Conservation (phyloP, 805 yeast genomes). For the Suhomyces sp. region DNA sequence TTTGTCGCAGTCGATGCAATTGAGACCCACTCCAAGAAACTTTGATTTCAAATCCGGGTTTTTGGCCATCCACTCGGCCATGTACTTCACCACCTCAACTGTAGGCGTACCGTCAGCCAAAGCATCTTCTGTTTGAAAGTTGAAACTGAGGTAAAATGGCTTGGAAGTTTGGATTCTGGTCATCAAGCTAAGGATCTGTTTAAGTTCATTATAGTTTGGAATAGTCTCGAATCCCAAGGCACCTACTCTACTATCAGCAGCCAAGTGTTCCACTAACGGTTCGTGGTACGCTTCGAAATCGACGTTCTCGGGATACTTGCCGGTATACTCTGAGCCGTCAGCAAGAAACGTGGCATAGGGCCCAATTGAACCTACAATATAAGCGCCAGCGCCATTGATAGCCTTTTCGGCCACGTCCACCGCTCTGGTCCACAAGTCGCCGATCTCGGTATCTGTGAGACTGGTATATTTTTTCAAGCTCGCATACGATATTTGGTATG, state of each 20-base stretch:
- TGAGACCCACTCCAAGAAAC: slow-evolving; percentile 59
- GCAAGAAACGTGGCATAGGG: slow-evolving; percentile 73
- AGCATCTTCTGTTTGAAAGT: slow-evolving; percentile 20
- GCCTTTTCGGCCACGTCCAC: slow-evolving; percentile 23
- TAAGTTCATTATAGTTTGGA: slow-evolving; percentile 58
- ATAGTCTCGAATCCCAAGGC: slow-evolving; percentile 69
- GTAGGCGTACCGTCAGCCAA: slow-evolving; percentile 34
- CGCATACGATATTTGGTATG: slow-evolving; percentile 56
- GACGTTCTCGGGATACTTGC: slow-evolving; percentile 46
- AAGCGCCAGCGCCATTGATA: slow-evolving; percentile 9
- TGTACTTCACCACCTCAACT: slow-evolving; percentile 17
- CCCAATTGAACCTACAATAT: slow-evolving; percentile 65
- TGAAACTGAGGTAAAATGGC: slow-evolving; percentile 42
- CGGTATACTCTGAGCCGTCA: slow-evolving; percentile 71
- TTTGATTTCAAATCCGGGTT: slow-evolving; percentile 15
- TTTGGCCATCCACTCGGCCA: slow-evolving; percentile 11
- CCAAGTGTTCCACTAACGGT: slow-evolving; percentile 37
- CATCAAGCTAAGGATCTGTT: slow-evolving; percentile 45
- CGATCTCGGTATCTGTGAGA: slow-evolving; percentile 14
- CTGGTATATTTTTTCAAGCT: slow-evolving; percentile 31
- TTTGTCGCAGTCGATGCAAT: slow-evolving; percentile 54
- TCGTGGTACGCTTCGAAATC: slow-evolving; percentile 50
- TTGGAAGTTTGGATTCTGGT: slow-evolving; percentile 18
- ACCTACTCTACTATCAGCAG: slow-evolving; percentile 45
- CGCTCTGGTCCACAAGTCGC: slow-evolving; percentile 21